These are phyloP conservation scores for Acrocalymma vagum DNA, from an alignment of 2,329 filamentous ascomycete genomes.

Conservation along the genomic window DNA sequence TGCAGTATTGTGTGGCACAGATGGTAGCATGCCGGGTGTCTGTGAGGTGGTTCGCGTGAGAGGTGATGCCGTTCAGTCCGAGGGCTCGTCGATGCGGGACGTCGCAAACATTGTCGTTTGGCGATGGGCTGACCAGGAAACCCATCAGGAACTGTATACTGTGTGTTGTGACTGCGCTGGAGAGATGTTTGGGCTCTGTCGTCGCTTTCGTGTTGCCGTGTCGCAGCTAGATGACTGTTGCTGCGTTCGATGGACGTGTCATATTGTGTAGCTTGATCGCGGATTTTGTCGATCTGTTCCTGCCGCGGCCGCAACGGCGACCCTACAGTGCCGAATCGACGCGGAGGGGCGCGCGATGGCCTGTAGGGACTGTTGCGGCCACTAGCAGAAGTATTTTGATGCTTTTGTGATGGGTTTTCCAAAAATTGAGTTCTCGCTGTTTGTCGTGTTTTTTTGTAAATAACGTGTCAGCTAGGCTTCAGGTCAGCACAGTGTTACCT, in stretches of 20 bases:
- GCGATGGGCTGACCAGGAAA: slow-evolving; percentile 16
- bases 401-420: slow-evolving; percentile 18
- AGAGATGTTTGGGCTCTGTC: slow-evolving; percentile 16
- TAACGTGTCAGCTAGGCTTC: too few species aligned
- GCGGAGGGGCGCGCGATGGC: slow-evolving; percentile 21
- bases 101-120: slow-evolving; percentile 17
- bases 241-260: slow-evolving; percentile 16
- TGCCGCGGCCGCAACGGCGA: slow-evolving; percentile 20
- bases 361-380: slow-evolving; percentile 23
- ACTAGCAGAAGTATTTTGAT: slow-evolving; percentile 18
- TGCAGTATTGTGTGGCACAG: slow-evolving; percentile 11
- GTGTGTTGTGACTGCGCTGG: slow-evolving; percentile 14
- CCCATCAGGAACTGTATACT: slow-evolving; percentile 21
- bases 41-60: slow-evolving; percentile 9
- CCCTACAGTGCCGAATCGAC: slow-evolving; percentile 24
- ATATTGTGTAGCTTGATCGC: slow-evolving; percentile 22
- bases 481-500: too few species aligned
- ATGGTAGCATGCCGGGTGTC: slow-evolving; percentile 15
- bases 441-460: too few species aligned
- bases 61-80: slow-evolving; percentile 9
- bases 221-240: slow-evolving; percentile 20
- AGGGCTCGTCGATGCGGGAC: slow-evolving; percentile 14
- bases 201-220: slow-evolving; percentile 20
- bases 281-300: slow-evolving; percentile 16
- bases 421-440: slow-evolving; percentile 20